Conservation (phyloP, 2,329 filamentous ascomycete species). For the Sporothrix humicola region DNA sequence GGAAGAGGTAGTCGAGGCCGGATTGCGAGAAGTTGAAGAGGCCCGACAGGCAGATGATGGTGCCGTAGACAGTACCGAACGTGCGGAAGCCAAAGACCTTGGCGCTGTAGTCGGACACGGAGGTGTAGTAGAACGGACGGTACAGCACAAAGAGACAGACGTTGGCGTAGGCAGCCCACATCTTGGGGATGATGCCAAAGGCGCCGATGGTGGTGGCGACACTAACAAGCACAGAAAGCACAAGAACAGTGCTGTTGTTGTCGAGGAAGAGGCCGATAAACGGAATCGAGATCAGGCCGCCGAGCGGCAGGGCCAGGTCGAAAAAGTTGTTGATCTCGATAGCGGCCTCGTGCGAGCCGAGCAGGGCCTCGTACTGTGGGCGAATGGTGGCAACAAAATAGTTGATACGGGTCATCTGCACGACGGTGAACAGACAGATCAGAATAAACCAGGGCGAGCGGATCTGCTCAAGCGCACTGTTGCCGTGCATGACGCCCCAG, state of each 20-base stretch:
- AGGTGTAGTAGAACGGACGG: constrained; percentile 88
- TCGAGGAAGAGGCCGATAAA: constrained; percentile 85
- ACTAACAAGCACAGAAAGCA: constrained; percentile 71
- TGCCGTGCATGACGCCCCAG: constrained; percentile 83
- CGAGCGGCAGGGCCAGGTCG: constrained; percentile 77
- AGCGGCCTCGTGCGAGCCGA: constrained; percentile 66
- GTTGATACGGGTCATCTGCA: constrained; percentile 84
- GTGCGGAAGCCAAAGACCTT: constrained; percentile 93
- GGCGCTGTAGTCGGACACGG: constrained; percentile 85
- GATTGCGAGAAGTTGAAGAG: constrained; percentile 84
- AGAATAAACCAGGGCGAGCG: constrained; percentile 81
- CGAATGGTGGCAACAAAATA: constrained; percentile 90
- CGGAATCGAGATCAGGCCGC: constrained; percentile 82
- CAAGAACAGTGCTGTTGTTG: constrained; percentile 72
- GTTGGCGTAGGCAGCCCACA: constrained; percentile 75
- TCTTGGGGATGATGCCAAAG: constrained; percentile 72
- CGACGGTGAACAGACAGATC: constrained; percentile 78
- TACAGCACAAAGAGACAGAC: constrained; percentile 82
- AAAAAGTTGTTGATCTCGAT: constrained; percentile 81
- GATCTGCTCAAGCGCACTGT: constrained; percentile 74
- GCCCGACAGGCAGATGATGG: constrained; percentile 85
- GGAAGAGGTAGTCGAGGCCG: constrained; percentile 77
- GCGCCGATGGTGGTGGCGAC: constrained; percentile 77
- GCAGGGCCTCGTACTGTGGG: constrained; percentile 78
- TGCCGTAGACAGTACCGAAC: constrained; percentile 91